Percentiles rank a stretch among this genome's conserved stretches.
phyloP scores from a whole-genome alignment of 768 basidiomycete genomes.

The Leucocoprinus leucothites region DNA sequence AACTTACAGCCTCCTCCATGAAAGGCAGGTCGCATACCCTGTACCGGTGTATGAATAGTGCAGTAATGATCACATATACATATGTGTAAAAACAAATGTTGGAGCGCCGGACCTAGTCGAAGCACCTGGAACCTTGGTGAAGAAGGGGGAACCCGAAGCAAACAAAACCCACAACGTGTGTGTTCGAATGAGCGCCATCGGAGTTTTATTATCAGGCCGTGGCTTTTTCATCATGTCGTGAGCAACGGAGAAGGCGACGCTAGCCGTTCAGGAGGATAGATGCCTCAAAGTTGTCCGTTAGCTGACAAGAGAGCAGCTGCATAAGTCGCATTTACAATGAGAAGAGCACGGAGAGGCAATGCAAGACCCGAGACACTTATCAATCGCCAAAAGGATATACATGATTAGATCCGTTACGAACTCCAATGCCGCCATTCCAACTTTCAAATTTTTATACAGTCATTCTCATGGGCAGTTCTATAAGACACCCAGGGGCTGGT shows the following conservation, averaged over 20 bases:
- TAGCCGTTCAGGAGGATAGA: not conserved
- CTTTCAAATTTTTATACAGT: too few relatives aligned
- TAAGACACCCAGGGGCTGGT: not conserved
- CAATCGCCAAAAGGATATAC: constrained; percentile 5
- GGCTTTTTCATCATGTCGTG: not conserved
- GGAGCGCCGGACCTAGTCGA: not conserved
- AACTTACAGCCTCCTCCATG: not conserved
- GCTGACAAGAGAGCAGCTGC: not conserved
- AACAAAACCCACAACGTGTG: not conserved
- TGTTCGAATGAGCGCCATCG: not conserved
- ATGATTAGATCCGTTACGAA: not conserved
- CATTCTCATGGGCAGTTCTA: not conserved
- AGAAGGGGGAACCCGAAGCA: too few relatives aligned
- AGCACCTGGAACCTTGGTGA: not conserved
- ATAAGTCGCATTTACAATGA: not conserved
- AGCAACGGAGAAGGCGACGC: not conserved
- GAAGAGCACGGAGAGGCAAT: not conserved
- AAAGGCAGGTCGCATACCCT: constrained; percentile 10
- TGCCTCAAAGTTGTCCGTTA: not conserved
- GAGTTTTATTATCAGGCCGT: not conserved
- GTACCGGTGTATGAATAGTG: constrained; percentile 12
- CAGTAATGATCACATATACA: constrained; percentile 5
- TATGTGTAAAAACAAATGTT: not conserved
- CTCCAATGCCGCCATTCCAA: not conserved
- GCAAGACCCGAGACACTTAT: constrained; percentile 2